Evolutionary conservation across 768 basidiomycete species (phyloP).

Genomic region (Russula olivacea): DNA sequence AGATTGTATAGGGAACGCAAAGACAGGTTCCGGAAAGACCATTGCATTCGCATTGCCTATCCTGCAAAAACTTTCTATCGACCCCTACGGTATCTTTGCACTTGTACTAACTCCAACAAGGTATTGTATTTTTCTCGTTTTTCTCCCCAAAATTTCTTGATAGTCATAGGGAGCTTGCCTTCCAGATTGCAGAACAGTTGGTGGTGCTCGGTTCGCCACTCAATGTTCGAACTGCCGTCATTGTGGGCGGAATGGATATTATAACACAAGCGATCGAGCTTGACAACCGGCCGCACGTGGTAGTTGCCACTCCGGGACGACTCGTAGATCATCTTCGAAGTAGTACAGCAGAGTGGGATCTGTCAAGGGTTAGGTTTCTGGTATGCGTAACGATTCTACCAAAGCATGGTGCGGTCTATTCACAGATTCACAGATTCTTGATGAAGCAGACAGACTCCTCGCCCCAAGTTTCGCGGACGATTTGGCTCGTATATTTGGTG

Average conservation of each 20-base stretch:
- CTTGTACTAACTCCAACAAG: constrained; percentile 92
- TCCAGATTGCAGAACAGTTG: constrained; percentile 97
- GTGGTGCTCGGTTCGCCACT: constrained; percentile 79
- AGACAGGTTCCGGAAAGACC: constrained; percentile 97
- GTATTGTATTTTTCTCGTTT: constrained; percentile 37
- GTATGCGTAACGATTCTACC: constrained; percentile 39
- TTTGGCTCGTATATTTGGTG: constrained; percentile 65
- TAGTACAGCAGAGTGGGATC: constrained; percentile 71
- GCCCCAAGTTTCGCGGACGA: constrained; percentile 87
- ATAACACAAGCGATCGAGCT: constrained; percentile 89
- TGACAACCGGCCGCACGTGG: constrained; percentile 78
- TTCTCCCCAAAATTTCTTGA: not conserved
- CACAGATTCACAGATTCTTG: constrained; percentile 59
- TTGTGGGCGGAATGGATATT: constrained; percentile 99
- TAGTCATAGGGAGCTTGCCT: constrained; percentile 79
- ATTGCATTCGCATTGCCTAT: constrained; percentile 96
- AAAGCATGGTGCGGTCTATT: not conserved
- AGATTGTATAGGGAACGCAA: constrained; percentile 96
- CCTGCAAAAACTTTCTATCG: constrained; percentile 75
- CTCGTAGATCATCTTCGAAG: constrained; percentile 87
- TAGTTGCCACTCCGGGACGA: constrained; percentile 93
- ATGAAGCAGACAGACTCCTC: constrained; percentile 93
- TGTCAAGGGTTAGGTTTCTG: constrained; percentile 79
- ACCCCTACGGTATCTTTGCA: constrained; percentile 94
- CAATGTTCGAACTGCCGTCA: constrained; percentile 76